Percentiles rank a stretch among this genome's conserved stretches.
These are phyloP conservation scores for Hippophae rhamnoides DNA, from an alignment of 306 rosid genomes.

Conservation along the genomic window DNA sequence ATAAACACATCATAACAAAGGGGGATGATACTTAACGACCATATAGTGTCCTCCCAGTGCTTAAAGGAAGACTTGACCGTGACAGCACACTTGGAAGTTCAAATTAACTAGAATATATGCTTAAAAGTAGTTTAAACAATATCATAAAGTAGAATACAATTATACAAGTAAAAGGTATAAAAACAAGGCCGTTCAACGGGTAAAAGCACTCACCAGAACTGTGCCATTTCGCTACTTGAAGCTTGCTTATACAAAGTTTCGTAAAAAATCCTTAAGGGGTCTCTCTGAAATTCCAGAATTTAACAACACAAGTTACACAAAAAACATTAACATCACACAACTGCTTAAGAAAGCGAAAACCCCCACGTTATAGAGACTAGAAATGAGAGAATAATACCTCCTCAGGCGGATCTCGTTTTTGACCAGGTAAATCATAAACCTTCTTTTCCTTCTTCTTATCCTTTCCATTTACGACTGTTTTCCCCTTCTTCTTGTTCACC, in stretches of 20 bases:
- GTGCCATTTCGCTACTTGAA: conserved; percentile 78
- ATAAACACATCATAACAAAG: too few relatives aligned
- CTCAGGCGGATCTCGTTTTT: conserved; percentile 79
- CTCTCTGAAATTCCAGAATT: conserved; percentile 48
- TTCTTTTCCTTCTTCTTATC: conserved; percentile 43
- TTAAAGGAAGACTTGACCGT: too few relatives aligned
- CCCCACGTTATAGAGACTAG: background rate
- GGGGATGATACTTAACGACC: too few relatives aligned
- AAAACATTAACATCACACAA: background rate
- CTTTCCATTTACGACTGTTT: conserved; percentile 10
- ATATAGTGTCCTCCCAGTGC: too few relatives aligned
- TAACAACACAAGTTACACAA: conserved; percentile 8
- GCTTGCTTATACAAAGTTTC: conserved; percentile 46
- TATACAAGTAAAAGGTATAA: too few relatives aligned
- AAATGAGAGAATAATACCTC: conserved; percentile 34
- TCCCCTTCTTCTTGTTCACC: conserved; percentile 24
- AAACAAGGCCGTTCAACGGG: too few relatives aligned
- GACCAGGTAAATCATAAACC: conserved; percentile 80
- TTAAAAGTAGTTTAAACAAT: too few relatives aligned
- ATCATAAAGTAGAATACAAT: too few relatives aligned
- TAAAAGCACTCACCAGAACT: conserved; percentile 55
- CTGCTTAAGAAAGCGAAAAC: background rate
- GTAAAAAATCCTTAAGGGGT: conserved; percentile 68
- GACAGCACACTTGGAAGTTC: too few relatives aligned
- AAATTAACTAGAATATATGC: too few relatives aligned